These are phyloP conservation scores for Heliophila coronopifolia DNA, from an alignment of 441 rosid genomes.

Conservation along the genomic window DNA sequence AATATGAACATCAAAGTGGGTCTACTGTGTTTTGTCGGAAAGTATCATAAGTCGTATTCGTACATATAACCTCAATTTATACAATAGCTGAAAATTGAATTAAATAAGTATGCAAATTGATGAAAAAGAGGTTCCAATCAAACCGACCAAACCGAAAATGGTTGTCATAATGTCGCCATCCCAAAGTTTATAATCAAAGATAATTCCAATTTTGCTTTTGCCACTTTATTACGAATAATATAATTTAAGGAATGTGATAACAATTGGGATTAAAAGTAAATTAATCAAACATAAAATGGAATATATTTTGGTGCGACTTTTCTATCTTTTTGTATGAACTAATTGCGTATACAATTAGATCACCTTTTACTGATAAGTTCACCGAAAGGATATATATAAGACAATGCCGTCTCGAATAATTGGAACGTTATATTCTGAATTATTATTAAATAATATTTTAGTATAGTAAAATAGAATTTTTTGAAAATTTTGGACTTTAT, in stretches of 20 bases:
- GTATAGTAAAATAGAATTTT: no score
- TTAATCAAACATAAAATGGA: slow-evolving; percentile 16
- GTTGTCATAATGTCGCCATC: slow-evolving; percentile 19
- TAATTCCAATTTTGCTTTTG: slow-evolving; percentile 27
- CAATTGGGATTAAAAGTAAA: slow-evolving; percentile 16
- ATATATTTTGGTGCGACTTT: slow-evolving; percentile 20
- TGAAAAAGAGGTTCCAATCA: neutral
- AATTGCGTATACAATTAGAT: slow-evolving; percentile 22
- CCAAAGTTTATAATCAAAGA: slow-evolving; percentile 9
- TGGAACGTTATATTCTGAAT: no score
- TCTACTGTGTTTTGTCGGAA: neutral
- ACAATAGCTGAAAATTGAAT: neutral
- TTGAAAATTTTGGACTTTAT: no score
- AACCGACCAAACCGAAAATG: slow-evolving; percentile 25
- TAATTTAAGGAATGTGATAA: slow-evolving; percentile 12
- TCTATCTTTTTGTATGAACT: slow-evolving; percentile 6
- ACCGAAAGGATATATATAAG: no score
- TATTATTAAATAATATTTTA: no score
- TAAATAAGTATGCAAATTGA: neutral
- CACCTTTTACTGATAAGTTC: no score
- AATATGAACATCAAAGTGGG: neutral
- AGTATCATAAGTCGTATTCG: neutral
- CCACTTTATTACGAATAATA: no score
- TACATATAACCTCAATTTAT: neutral
- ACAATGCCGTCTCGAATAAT: no score